Base-by-base conservation (phyloP, 805 yeast genomes). In the Monosporozyma yasuniensis region DNA sequence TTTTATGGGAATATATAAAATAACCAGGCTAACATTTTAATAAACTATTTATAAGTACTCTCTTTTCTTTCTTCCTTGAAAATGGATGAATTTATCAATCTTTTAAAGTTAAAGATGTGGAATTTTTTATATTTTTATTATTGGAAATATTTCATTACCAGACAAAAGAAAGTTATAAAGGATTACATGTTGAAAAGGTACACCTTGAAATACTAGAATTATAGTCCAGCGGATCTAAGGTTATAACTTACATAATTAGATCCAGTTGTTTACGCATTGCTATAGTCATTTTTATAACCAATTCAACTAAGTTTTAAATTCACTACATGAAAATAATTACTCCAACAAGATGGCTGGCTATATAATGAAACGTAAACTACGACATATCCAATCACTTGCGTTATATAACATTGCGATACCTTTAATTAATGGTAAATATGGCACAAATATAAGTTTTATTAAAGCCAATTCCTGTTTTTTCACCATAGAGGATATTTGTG, bases 371-470 rank as follows among this genome's bases (percentile, higher is more conserved):
- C 51, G 58, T 25, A 55, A 61, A 43, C 48, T 62, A 38, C 57
- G 68, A 48, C 67, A 63, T 54, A 47, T 64, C 11, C 57, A 55
- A 37, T 57, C 62, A 14, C 52, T 64, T 27, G 51, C 52, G 16
- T 45, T 64, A 4, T 41, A 49, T 21, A 64, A 60, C 38, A 48
- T 58, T 14, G 50, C 55, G 1, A 44, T 58, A 3, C 45, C 38
- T 14, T 32, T 50, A 12, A 39, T 5, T 3, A 35, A 48, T 16
- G 28, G 8, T 3, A 4, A 9, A 4, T n/a, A n/a, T 11, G 18
- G 22, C 9, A 19, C 44, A 7, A 22, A 12, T 21, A 41, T 35
- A n/a, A 5, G 14, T 41, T 28, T 19, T 18, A 21, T 54, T 3
- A 50, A 52, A 25, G 48, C 56, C 7, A 41, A 55, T 16, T 56